These are phyloP conservation scores for Dactylellina haptotyla DNA, from an alignment of 2,329 filamentous ascomycete species.

Conservation along the genomic window DNA sequence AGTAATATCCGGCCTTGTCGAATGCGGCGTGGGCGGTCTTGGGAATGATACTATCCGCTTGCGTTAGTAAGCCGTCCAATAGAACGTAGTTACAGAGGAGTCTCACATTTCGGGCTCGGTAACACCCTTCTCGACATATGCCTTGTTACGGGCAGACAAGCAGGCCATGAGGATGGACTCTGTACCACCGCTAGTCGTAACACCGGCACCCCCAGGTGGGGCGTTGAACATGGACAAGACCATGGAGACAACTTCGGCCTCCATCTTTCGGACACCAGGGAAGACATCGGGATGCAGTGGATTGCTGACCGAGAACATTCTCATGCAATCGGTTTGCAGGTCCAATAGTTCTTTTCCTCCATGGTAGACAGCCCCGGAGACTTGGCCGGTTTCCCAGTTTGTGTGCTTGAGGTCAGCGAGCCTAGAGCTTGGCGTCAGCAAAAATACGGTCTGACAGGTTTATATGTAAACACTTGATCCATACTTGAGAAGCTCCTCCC, in stretches of 20 bases:
- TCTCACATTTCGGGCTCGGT: conserved; percentile 92
- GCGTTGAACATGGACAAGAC: conserved; percentile 87
- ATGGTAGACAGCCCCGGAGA: conserved; percentile 95
- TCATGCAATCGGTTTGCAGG: conserved; percentile 91
- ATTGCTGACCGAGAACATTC: conserved; percentile 92
- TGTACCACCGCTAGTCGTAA: conserved; percentile 90
- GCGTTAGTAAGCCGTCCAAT: conserved; percentile 44
- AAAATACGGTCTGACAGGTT: too few species aligned
- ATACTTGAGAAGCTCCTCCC: conserved; percentile 76
- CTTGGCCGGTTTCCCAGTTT: conserved; percentile 93
- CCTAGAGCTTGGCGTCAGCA: conserved; percentile 40
- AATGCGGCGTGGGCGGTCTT: conserved; percentile 96
- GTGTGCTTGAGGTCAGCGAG: conserved; percentile 91
- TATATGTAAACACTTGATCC: neutral
- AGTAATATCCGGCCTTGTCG: conserved; percentile 93
- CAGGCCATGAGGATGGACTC: conserved; percentile 98
- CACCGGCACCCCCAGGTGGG: conserved; percentile 83
- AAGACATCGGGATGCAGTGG: conserved; percentile 98
- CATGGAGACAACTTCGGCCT: conserved; percentile 97
- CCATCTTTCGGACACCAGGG: conserved; percentile 98
- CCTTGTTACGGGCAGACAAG: conserved; percentile 88
- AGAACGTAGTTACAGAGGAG: neutral
- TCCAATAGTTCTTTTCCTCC: conserved; percentile 83
- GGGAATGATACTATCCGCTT: conserved; percentile 79
- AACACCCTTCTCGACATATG: conserved; percentile 82